Percentiles rank a stretch among this genome's conserved stretches.
phyloP scores from a whole-genome alignment of 2,329 filamentous ascomycete species.

The Cryphonectria radicalis region DNA sequence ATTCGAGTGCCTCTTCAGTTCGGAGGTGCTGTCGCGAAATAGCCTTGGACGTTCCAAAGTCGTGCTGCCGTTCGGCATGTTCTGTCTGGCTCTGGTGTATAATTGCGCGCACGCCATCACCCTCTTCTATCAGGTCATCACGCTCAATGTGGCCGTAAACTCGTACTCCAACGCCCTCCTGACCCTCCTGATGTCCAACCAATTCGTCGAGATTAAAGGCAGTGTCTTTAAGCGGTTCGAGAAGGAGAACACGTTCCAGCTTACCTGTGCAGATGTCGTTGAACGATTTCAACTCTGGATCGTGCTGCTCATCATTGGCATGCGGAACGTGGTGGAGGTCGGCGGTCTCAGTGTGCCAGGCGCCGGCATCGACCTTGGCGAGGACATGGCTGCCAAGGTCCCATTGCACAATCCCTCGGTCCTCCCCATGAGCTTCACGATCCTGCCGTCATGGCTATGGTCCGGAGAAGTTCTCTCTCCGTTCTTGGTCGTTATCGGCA shows the following conservation, averaged over 20 bases:
- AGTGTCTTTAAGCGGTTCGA: slow-evolving; percentile 99
- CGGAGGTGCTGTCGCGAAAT: slow-evolving; percentile 87
- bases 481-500: slow-evolving; percentile 91
- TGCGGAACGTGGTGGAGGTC: slow-evolving; percentile 95
- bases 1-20: slow-evolving; percentile 91
- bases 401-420: slow-evolving; percentile 73
- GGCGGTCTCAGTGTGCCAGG: slow-evolving; percentile 75
- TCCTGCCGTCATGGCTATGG: slow-evolving; percentile 77
- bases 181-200: slow-evolving; percentile 91
- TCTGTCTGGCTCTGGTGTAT: slow-evolving; percentile 82
- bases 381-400: slow-evolving; percentile 53
- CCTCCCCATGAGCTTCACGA: slow-evolving; percentile 86
- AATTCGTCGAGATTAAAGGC: slow-evolving; percentile 98
- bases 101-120: slow-evolving; percentile 86
- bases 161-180: slow-evolving; percentile 96
- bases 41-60: slow-evolving; percentile 90
- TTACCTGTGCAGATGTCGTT: slow-evolving; percentile 95
- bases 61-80: slow-evolving; percentile 87
- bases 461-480: slow-evolving; percentile 89
- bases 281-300: slow-evolving; percentile 98
- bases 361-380: slow-evolving; percentile 52
- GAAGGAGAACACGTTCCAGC: slow-evolving; percentile 95
- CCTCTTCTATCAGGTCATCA: slow-evolving; percentile 96
- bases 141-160: slow-evolving; percentile 96
- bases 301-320: slow-evolving; percentile 94